Evolutionary conservation across 2,329 filamentous ascomycete genomes (phyloP), one percentile per base, ranked within the genome.

Genomic region (Exophiala oligosperma): DNA sequence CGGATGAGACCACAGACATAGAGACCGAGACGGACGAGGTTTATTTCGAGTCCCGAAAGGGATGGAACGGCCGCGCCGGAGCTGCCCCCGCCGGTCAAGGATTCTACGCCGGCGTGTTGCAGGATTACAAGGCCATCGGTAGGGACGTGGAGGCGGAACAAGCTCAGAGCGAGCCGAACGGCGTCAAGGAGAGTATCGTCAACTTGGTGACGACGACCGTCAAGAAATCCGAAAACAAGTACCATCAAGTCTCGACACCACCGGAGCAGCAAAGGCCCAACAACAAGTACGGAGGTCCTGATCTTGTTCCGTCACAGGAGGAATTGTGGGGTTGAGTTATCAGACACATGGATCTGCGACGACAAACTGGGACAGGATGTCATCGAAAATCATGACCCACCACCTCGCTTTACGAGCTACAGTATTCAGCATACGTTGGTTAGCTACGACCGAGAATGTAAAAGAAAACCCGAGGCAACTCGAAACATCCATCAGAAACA

Each of bases 31-130:
- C 55, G n/a, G 61, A 63, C 21, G 61, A 63, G 17, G 51, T 51
- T 32, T 63, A 63, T 47, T 63, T 61, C 26, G 52, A 59, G 24
- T 63, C 61, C 1, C 61, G 61, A 48, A 63, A 61, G 37, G 61
- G 56, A 2, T 63, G 61, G 61, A 61, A 63, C 28, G 61, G 61
- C 21, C 29, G 47, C 8, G 61, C 61, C 6, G 52, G 46, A 14
- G 43, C 48, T 17, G 54, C 23, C 14, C 53, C 24, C 28, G 35
- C 47, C 48, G 26, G 58, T 24, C 43, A 48, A 52, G 61, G 61
- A 2, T 61, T 61, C 48, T 63, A 63, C 50, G 53, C 43, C 37
- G 61, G 54, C 40, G 57, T 63, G 29, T 38, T 50, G 23, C 55
- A 53, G 43, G 61, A 63, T 38, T 63, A 63, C 49, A 58, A 52